phyloP scores from a whole-genome alignment of 2,329 filamentous ascomycete species.

The Diaporthe destruens region DNA sequence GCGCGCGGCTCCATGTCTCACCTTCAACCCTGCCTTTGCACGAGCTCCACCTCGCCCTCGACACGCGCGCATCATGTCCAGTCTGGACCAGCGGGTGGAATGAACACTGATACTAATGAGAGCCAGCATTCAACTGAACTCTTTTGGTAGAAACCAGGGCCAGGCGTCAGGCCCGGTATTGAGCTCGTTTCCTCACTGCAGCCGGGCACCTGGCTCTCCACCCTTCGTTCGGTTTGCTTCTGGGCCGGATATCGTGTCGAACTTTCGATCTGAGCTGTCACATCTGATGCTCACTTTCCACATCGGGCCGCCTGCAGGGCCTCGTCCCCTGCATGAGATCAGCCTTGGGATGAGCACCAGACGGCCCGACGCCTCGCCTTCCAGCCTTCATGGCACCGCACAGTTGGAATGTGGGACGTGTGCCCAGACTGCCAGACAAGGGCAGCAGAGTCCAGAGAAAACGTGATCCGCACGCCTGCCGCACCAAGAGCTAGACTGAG shows the following conservation, averaged over 20 bases:
- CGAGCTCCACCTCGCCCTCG: background rate
- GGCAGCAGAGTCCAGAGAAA: background rate
- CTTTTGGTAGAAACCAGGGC: no score
- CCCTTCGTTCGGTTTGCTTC: background rate
- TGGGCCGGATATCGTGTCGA: background rate
- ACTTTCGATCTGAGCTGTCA: conserved; percentile 12
- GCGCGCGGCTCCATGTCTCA: conserved; percentile 1
- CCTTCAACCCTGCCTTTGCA: background rate
- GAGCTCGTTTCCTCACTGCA: conserved; percentile 1
- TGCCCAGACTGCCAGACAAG: background rate
- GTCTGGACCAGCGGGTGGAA: background rate
- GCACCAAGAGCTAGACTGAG: background rate
- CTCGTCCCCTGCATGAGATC: conserved; percentile 21
- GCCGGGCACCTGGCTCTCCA: background rate
- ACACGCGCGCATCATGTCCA: background rate
- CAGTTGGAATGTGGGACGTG: background rate
- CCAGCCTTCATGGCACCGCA: background rate
- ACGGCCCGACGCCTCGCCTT: background rate
- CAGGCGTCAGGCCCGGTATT: background rate
- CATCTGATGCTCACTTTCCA: background rate
- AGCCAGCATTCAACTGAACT: no score
- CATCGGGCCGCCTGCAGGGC: conserved; percentile 2
- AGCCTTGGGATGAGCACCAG: background rate
- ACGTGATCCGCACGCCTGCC: background rate
- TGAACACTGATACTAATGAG: background rate